Evolutionary conservation across 768 basidiomycete genomes (phyloP), one percentile per base, ranked within the genome.

Genomic region (Cystofilobasidium capitatum): DNA sequence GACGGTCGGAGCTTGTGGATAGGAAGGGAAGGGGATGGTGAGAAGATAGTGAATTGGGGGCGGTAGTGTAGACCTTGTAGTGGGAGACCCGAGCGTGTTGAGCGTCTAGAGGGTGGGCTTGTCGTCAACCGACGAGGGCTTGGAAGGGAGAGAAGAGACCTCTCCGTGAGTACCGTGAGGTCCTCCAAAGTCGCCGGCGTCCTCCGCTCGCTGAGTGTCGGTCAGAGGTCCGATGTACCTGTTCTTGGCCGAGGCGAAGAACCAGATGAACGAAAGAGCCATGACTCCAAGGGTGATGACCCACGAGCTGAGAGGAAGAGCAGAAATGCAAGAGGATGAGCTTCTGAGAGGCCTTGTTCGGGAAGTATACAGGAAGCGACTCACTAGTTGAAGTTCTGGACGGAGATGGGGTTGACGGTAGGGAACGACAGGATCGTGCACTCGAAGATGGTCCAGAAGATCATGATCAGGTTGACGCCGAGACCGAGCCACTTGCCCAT

Each of bases 381-480:
- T 12, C 36, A 60, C 58, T 60, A 60, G 36, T 60, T 60, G 58
- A 60, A 60, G 36, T 60, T 60, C 26, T 60, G 24, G 17, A 36
- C 37, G 2, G 6, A 7, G 58, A 60, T 39, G 5, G 58, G 58
- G 22, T 10, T 13, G 29, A 40, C 35, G 14, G 58, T 60, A 17
- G 58, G 58, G 65, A 62, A 71, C 20, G 71, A 69, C 33, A 66
- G 69, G 65, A 62, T 60, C 44, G 66, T 64, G 59, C 40, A 51
- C 62, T 70, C 69, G 62, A 69, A 69, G 24, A 64, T 8, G 10
- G 72, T 72, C 66, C 70, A 75, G 16, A 73, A 58, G 59, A 88
- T 86, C 75, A 87, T 88, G n/a, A 79, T 79, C 35, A 80, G 70
- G 72, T 90, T 89, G 65, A 81, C 82, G 4, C 79, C 73, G 79